Conservation (phyloP, 1,139 yeast genomes). For the Yamadazyma taylorii region DNA sequence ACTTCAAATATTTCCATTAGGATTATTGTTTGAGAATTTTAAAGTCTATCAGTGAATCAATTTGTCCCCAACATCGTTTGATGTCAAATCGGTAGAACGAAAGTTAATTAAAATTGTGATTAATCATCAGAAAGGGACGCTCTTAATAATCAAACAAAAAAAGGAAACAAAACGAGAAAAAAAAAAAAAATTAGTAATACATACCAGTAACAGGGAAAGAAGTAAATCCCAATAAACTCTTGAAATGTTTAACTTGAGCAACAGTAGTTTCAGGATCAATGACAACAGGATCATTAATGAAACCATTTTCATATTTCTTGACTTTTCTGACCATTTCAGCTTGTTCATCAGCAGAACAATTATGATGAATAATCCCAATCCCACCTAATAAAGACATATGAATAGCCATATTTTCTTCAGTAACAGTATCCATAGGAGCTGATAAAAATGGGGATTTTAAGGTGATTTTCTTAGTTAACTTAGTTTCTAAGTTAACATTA, state of each 20-base stretch:
- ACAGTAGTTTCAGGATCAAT: slow-evolving; percentile 75
- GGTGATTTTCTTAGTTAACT: slow-evolving; percentile 85
- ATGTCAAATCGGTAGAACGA: slow-evolving; percentile 98
- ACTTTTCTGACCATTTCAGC: slow-evolving; percentile 98
- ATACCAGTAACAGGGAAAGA: slow-evolving; percentile 99
- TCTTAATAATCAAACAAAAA: slow-evolving; percentile 3
- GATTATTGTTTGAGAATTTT: slow-evolving; percentile 27
- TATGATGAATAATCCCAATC: slow-evolving; percentile 97
- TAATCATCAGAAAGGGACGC: slow-evolving; percentile 68
- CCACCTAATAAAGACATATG: slow-evolving; percentile 99
- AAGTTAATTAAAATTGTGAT: slow-evolving; percentile 64
- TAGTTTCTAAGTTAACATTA: slow-evolving; percentile 74
- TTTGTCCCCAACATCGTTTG: slow-evolving; percentile 95
- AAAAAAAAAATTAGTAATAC: slow-evolving; percentile 39
- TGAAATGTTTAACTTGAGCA: slow-evolving; percentile 75
- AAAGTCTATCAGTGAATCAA: slow-evolving; percentile 17
- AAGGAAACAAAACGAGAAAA: slow-evolving; percentile 12
- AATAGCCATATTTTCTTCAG: slow-evolving; percentile 97
- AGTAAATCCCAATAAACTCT: slow-evolving; percentile 80
- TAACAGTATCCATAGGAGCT: slow-evolving; percentile 99
- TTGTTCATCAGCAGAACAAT: slow-evolving; percentile 94
- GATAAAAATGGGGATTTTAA: slow-evolving; percentile 94
- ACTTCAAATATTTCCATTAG: no score
- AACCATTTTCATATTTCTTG: slow-evolving; percentile 95
- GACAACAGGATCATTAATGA: slow-evolving; percentile 92